A percentile compares a stretch with the other conserved stretches of the same genome.
These are phyloP conservation scores for Paecilomyces sp. DNA, from an alignment of 2,329 filamentous ascomycete species.

Conservation along the genomic window DNA sequence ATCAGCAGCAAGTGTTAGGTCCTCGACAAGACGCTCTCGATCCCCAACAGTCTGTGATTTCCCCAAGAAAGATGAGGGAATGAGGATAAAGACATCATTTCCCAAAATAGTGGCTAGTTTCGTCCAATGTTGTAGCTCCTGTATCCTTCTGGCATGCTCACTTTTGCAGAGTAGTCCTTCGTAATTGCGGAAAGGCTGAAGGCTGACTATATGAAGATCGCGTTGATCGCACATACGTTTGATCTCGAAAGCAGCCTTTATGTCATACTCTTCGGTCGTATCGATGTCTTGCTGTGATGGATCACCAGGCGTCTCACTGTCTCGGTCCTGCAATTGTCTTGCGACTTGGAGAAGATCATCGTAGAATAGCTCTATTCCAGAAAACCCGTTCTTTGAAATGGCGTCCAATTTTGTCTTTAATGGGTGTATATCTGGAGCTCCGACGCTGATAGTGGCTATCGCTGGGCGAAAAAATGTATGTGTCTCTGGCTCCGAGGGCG, in stretches of 20 bases:
- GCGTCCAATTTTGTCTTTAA: not conserved
- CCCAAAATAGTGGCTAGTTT: not conserved
- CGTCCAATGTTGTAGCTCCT: not conserved
- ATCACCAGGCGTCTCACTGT: too few species aligned
- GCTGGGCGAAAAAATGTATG: not conserved
- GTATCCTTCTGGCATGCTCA: too few species aligned
- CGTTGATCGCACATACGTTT: too few species aligned
- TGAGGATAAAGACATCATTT: slow-evolving; percentile 43
- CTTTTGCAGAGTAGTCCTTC: too few species aligned
- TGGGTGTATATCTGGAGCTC: not conserved
- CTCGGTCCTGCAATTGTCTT: not conserved
- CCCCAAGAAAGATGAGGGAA: slow-evolving; percentile 60
- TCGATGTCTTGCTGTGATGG: too few species aligned
- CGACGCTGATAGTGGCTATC: not conserved
- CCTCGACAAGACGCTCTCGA: slow-evolving; percentile 50
- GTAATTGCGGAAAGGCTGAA: too few species aligned
- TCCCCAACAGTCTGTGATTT: slow-evolving; percentile 37
- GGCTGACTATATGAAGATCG: too few species aligned
- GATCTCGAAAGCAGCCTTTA: too few species aligned
- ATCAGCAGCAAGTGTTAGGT: slow-evolving; percentile 60
- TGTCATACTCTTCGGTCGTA: too few species aligned
- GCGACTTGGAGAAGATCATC: not conserved
- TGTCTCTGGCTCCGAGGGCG: not conserved
- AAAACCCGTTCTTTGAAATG: not conserved
- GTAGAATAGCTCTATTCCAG: not conserved